Base-by-base conservation (phyloP, 164 flowering plant genomes). In the Piper longum region DNA sequence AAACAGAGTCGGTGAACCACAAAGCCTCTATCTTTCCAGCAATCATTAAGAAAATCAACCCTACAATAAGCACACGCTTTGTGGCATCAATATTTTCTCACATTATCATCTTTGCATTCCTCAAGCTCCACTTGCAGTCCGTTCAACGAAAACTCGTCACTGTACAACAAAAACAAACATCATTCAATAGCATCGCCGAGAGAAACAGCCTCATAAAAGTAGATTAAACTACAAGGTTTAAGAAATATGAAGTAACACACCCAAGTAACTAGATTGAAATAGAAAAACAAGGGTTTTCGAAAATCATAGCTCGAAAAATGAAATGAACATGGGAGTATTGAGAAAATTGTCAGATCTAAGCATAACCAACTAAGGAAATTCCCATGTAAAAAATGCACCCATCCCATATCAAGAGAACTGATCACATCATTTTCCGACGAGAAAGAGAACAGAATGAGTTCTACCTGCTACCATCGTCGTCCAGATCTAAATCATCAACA, bases 61-160 rank as follows among this genome's bases (percentile, higher is more conserved):
- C 12, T 7, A 48, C 14, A 4, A 39, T 16, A 16, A 41, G 42
- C 4, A 41, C 3, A 58, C 17, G n/a, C 17, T 41, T 39, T 16
- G 43, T 13, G 41, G 54, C 14, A 8, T 43, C 36, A 18, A 45
- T 9, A 61, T 3, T 40, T 45, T 73, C 91, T 80, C 75, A 89
- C 98, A 64, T 89, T 86, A 73, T 89, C 93, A 72, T 75, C 74
- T 72, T 78, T 75, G 68, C 98, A 93, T 74, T 89, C 97, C 76
- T 89, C 90, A 39, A 93, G 77, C 74, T 89, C 98, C 66, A 86
- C 75, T 73, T 89, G 82, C 48, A 93, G 81, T 69, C 97, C 98
- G 69, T 93, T 95, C 67, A 93, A 68, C 26, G 97, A 89, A 18
- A 89, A 55, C 65, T 84, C 92, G 57, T 88, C 96, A 68, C 98